phyloP scores from a whole-genome alignment of 306 rosid species.

The Malus sylvestris region DNA sequence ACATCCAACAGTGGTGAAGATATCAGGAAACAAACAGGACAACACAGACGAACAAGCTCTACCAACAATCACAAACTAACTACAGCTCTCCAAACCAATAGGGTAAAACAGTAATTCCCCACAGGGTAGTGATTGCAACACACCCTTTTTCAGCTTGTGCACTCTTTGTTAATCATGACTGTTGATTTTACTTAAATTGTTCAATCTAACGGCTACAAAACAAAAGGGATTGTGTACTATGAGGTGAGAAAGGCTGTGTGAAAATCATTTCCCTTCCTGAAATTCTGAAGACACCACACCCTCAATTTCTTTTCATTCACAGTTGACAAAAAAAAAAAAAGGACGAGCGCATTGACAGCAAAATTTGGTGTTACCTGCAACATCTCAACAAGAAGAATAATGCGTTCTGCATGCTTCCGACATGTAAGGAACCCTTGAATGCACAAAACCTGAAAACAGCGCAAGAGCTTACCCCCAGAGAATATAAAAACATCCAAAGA shows the following conservation, averaged over 20 bases:
- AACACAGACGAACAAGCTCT: not conserved
- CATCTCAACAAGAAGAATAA: conserved; percentile 99
- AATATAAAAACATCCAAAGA: conserved; percentile 5
- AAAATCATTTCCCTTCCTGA: not conserved
- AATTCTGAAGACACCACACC: not conserved
- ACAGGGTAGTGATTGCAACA: not conserved
- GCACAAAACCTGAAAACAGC: conserved; percentile 77
- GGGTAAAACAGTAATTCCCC: not conserved
- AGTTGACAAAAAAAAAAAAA: not conserved
- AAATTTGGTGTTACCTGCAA: conserved; percentile 66
- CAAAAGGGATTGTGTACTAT: not conserved
- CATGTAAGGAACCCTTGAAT: conserved; percentile 99
- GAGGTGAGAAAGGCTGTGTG: not conserved
- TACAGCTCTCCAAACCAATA: not conserved
- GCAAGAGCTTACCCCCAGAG: conserved; percentile 12
- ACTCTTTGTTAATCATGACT: not conserved
- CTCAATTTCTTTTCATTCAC: not conserved
- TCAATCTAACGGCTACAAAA: not conserved
- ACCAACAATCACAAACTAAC: not conserved
- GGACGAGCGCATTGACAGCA: not conserved
- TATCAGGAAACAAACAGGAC: not conserved
- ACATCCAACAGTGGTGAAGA: not conserved
- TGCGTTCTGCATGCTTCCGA: conserved; percentile 98
- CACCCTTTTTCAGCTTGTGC: not conserved
- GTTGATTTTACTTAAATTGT: not conserved